Conservation (phyloP, 2,329 filamentous ascomycete species). For the Akanthomyces uredinophilus region DNA sequence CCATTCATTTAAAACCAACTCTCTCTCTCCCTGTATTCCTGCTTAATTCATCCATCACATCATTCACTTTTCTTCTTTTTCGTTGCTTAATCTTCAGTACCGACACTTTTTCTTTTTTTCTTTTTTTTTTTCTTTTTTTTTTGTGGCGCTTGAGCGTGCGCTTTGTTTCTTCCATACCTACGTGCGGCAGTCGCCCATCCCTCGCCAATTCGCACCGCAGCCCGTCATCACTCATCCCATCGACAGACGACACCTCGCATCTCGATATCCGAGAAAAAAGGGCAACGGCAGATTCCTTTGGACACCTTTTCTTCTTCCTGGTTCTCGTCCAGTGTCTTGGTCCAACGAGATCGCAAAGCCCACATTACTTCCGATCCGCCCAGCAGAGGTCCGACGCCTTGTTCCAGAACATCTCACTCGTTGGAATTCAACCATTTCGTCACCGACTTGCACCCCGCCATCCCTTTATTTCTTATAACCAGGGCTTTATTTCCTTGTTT, state of each 20-base stretch:
- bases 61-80: background rate
- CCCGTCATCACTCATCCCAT: no score
- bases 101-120: background rate
- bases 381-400: background rate
- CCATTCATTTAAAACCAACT: background rate
- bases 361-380: background rate
- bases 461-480: background rate
- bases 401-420: conserved; percentile 11
- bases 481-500: background rate
- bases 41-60: background rate
- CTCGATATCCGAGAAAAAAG: no score
- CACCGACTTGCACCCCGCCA: background rate
- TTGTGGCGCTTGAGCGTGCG: no score
- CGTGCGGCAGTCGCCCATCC: no score
- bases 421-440: conserved; percentile 9
- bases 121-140: background rate
- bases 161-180: no score
- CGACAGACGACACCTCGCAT: no score
- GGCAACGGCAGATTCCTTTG: no score
- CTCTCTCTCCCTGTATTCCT: background rate
- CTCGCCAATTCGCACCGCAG: no score
- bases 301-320: no score
- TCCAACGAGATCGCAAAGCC: background rate
- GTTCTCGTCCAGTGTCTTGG: no score
- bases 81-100: no score